Base-by-base conservation (phyloP, 2,329 filamentous ascomycete genomes). In the Teratosphaeria pseudoeucalypti region DNA sequence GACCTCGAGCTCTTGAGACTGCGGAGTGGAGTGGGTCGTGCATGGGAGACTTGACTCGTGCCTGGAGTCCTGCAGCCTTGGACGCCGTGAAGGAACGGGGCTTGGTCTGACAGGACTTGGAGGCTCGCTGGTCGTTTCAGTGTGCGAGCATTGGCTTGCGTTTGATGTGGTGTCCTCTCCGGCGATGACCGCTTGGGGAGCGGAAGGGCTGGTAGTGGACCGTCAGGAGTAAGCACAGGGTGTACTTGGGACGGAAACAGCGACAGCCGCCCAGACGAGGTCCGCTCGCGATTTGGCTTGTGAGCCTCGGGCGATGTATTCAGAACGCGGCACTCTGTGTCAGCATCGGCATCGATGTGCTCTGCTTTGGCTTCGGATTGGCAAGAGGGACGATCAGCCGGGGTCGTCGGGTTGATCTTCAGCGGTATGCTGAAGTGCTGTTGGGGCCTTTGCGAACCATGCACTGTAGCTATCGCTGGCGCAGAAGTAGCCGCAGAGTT, bases 41-140 rank as follows among this genome's bases (percentile, higher is more conserved):
- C 58, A 56, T 27, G 62, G 34, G 4, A 32, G 27, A n/a, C 27
- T 7, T 32, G 29, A 32, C 29, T 32, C 29, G 29, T 32, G 29
- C 29, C 29, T 7, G 29, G 7, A 54, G 53, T 37, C 3, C 10
- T 7, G 12, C 19, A 7, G 10, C n/a, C 10, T 54, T 10, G 16
- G 23, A 19, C 16, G 53, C 53, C 6, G 32, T 73, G 72, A 6
- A 78, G 69, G 63, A 78, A 78, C 2, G 77, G 76, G 2, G 76
- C 75, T 16, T 68, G 72, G 52, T 74, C 69, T 10, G 76, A 69
- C 32, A 75, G 72, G 52, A 78, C 72, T 62, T 78, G 77, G 37
- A 79, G 71, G 34, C 75, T 78, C 16, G 70, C 70, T 12, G 77
- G 77, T 19, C 77, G 73, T 52, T 73, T 72, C 19, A 78, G 69